Percentiles rank a stretch among this genome's conserved stretches.
Evolutionary conservation across 2,329 filamentous ascomycete species (phyloP).

Genomic region (Leptographium radiaticola): DNA sequence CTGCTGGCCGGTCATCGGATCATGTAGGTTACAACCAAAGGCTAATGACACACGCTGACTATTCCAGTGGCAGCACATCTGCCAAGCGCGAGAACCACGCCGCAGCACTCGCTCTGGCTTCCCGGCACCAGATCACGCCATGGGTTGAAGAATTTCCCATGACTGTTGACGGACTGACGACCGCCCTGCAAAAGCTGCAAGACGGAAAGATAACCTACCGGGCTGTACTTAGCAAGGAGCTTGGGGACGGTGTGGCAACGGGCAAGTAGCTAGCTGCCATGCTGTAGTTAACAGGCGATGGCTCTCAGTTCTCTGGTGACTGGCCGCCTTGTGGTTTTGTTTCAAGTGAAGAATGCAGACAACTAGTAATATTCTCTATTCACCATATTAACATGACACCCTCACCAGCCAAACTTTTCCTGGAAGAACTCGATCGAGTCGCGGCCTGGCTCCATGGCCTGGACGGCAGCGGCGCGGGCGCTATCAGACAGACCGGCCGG

Average conservation of each 20-base stretch:
- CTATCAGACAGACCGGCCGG: not conserved
- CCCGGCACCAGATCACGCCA: constrained; percentile 41
- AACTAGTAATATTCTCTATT: not conserved
- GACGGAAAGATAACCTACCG: constrained; percentile 38
- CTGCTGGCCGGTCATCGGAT: constrained; percentile 31
- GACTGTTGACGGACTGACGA: constrained; percentile 20
- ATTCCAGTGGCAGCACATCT: not conserved
- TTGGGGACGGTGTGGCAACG: not conserved
- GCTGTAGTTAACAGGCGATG: not conserved
- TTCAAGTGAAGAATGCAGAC: no score
- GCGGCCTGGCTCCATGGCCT: not conserved
- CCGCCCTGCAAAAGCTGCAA: constrained; percentile 34
- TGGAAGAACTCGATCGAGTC: constrained; percentile 6
- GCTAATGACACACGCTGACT: not conserved
- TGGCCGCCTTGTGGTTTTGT: no score
- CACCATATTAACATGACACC: no score
- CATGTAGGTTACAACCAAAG: not conserved
- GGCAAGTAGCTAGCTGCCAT: not conserved
- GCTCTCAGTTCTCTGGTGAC: no score
- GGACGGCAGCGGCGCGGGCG: not conserved
- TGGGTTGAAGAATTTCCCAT: constrained; percentile 43
- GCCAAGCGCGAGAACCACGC: constrained; percentile 19
- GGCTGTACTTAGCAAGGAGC: constrained; percentile 23
- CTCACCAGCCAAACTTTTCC: constrained; percentile 5
- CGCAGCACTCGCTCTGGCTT: constrained; percentile 47